Conservation (phyloP, 805 yeast genomes). For the Starmera quercuum region DNA sequence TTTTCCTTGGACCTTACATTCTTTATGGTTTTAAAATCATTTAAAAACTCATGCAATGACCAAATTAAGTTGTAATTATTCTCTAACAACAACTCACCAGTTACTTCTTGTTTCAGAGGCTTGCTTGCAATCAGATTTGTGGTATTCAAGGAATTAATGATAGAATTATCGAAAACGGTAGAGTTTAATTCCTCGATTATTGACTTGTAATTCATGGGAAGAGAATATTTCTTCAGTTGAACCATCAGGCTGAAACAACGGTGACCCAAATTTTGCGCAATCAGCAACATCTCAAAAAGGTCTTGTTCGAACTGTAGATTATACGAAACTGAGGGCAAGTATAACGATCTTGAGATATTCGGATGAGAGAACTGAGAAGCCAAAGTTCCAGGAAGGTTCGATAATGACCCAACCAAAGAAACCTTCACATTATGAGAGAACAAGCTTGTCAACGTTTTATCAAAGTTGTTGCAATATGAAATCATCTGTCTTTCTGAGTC, state of each 20-base stretch:
- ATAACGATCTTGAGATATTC: conserved; percentile 46
- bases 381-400: conserved; percentile 43
- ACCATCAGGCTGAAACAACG: conserved; percentile 32
- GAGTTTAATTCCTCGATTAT: conserved; percentile 17
- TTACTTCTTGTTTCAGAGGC: too few relatives aligned
- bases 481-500: conserved; percentile 14
- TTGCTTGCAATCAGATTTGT: conserved; percentile 14
- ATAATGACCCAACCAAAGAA: conserved; percentile 42
- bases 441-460: neutral
- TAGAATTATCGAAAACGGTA: conserved; percentile 18
- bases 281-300: conserved; percentile 38
- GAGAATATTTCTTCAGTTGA: conserved; percentile 36
- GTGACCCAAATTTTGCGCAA: conserved; percentile 43
- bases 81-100: too few relatives aligned
- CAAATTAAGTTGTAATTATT: conserved; percentile 34
- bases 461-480: neutral
- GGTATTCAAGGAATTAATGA: conserved; percentile 19
- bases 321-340: conserved; percentile 30
- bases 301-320: conserved; percentile 31
- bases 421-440: conserved; percentile 34
- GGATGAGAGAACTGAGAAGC: conserved; percentile 50
- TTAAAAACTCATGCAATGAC: conserved; percentile 32
- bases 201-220: conserved; percentile 25
- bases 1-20: conserved; percentile 21
- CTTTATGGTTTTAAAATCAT: conserved; percentile 23